A percentile compares a stretch with the other conserved stretches of the same genome.
Evolutionary conservation across 495 filamentous ascomycete species (phyloP).

Genomic region (Endocarpon pusillum): DNA sequence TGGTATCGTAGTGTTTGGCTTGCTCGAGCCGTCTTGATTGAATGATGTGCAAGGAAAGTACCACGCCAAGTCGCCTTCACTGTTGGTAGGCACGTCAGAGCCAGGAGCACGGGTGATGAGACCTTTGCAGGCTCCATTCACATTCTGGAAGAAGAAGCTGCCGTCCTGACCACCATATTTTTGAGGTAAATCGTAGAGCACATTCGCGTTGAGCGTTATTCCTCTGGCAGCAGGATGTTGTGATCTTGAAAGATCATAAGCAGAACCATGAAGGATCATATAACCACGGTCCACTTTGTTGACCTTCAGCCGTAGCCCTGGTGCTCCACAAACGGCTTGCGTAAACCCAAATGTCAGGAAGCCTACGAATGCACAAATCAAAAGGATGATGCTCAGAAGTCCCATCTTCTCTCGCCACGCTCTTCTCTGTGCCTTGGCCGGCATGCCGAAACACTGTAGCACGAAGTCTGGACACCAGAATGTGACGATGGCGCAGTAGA

Average conservation of each 20-base stretch:
- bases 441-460: conserved; percentile 70
- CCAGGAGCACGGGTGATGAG: conserved; percentile 53
- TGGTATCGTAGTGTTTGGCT: conserved; percentile 52
- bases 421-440: conserved; percentile 70
- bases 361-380: conserved; percentile 79
- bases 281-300: conserved; percentile 67
- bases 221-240: conserved; percentile 60
- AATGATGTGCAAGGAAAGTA: conserved; percentile 89
- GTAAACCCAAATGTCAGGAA: conserved; percentile 97
- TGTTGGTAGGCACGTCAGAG: conserved; percentile 67
- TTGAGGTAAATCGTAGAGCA: conserved; percentile 67
- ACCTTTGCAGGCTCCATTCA: conserved; percentile 93
- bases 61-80: conserved; percentile 65
- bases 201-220: conserved; percentile 51
- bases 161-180: conserved; percentile 78
- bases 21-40: conserved; percentile 80
- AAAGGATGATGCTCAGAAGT: conserved; percentile 76
- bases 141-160: conserved; percentile 96
- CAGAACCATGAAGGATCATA: conserved; percentile 90
- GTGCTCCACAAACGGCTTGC: conserved; percentile 59
- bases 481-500: conserved; percentile 84
- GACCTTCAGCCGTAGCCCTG: conserved; percentile 50
- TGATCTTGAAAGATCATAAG: conserved; percentile 63
- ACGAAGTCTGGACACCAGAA: conserved; percentile 88
- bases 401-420: conserved; percentile 99